Evolutionary conservation across 305 asterid species (phyloP).

Genomic region (Andrographis paniculata): DNA sequence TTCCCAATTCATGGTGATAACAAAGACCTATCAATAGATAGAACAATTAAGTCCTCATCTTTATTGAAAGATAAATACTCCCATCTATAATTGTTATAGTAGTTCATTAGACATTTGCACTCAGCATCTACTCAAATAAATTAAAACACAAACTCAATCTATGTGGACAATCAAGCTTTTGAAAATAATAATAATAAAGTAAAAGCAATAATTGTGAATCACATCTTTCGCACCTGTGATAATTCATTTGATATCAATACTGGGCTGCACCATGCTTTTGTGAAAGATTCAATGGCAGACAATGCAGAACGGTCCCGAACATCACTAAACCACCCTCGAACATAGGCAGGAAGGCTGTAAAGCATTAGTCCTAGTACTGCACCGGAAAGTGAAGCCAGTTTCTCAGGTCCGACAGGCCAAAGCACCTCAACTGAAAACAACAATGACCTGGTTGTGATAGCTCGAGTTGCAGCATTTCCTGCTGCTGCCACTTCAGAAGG

Average conservation of each 20-base stretch:
- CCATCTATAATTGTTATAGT: background rate
- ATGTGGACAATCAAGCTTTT: conserved; percentile 3
- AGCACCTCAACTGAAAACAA: conserved; percentile 57
- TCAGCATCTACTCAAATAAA: background rate
- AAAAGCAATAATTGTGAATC: conserved; percentile 6
- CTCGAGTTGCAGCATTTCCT: conserved; percentile 65
- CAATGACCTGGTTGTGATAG: conserved; percentile 56
- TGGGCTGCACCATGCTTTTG: conserved; percentile 93
- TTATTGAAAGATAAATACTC: background rate
- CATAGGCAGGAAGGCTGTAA: conserved; percentile 91
- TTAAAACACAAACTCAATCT: background rate
- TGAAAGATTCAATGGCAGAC: conserved; percentile 79
- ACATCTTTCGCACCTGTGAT: conserved; percentile 54
- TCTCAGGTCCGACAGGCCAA: conserved; percentile 75
- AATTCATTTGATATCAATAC: conserved; percentile 73
- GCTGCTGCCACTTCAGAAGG: conserved; percentile 61
- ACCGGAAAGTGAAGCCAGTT: conserved; percentile 78
- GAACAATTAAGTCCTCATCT: background rate
- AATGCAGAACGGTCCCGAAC: conserved; percentile 83
- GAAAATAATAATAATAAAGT: conserved; percentile 1
- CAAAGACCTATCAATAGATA: background rate
- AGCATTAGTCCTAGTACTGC: conserved; percentile 88
- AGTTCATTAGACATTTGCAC: background rate
- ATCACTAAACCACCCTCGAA: conserved; percentile 86
- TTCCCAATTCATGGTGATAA: background rate